Evolutionary conservation across 2,329 filamentous ascomycete species (phyloP).

Genomic region (Ceratocystiopsis minuta): DNA sequence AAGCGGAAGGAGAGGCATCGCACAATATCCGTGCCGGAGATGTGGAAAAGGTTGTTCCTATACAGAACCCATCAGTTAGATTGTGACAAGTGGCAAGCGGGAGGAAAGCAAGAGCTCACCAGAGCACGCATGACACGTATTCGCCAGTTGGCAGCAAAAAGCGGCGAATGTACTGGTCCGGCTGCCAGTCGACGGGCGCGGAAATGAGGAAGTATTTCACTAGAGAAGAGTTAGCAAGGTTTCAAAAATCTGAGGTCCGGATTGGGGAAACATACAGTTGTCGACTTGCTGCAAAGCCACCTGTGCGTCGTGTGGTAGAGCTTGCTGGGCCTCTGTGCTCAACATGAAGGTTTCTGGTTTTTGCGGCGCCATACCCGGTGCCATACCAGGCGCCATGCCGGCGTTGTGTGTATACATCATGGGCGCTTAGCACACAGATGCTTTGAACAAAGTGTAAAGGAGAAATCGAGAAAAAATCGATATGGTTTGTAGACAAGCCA

Average conservation of each 20-base stretch:
- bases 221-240: constrained; percentile 18
- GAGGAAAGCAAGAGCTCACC: constrained; percentile 17
- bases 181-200: constrained; percentile 92
- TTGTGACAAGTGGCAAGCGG: too few species aligned
- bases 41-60: constrained; percentile 93
- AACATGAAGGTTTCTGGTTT: constrained; percentile 99
- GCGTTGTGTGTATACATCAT: constrained; percentile 69
- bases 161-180: constrained; percentile 88
- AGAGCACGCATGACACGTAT: constrained; percentile 96
- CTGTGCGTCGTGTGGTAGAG: constrained; percentile 86
- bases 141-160: constrained; percentile 94
- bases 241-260: background rate
- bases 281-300: constrained; percentile 96
- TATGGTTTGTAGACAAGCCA: constrained; percentile 6
- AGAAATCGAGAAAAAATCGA: background rate
- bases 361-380: constrained; percentile 56
- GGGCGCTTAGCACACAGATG: constrained; percentile 5
- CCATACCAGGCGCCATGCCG: constrained; percentile 44
- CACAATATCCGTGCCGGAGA: constrained; percentile 96
- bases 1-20: constrained; percentile 96
- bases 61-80: too few species aligned
- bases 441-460: background rate
- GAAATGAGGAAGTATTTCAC: constrained; percentile 99
- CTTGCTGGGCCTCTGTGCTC: constrained; percentile 91
- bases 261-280: constrained; percentile 62